A percentile compares a stretch with the other conserved stretches of the same genome.
Evolutionary conservation across 495 filamentous ascomycete genomes (phyloP).

Genomic region (Aspergillus olivimuriae): DNA sequence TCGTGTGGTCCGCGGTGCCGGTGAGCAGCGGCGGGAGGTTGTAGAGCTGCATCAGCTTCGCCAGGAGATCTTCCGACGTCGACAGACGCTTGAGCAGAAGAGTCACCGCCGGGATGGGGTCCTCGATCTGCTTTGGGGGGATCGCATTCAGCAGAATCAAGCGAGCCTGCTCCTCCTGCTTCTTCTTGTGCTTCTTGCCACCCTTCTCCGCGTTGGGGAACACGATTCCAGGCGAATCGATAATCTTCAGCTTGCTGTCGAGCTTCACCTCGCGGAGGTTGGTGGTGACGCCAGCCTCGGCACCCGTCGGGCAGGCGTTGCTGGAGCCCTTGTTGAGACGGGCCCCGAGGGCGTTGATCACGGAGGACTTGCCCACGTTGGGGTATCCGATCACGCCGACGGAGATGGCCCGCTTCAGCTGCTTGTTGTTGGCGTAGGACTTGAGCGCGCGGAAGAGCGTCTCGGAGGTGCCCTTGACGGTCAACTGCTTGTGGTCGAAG

Average conservation of each 20-base stretch:
- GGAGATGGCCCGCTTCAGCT: conserved; percentile 81
- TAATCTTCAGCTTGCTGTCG: conserved; percentile 87
- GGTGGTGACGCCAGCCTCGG: conserved; percentile 92
- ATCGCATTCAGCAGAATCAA: conserved; percentile 85
- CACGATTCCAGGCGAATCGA: conserved; percentile 94
- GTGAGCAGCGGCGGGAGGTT: conserved; percentile 70
- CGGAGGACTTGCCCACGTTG: conserved; percentile 94
- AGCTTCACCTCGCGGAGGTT: conserved; percentile 84
- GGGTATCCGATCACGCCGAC: conserved; percentile 96
- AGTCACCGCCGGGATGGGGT: conserved; percentile 79
- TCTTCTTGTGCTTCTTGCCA: conserved; percentile 46
- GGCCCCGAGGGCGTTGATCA: conserved; percentile 88
- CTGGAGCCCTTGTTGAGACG: conserved; percentile 61
- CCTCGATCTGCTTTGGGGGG: conserved; percentile 87
- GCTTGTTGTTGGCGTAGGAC: conserved; percentile 74
- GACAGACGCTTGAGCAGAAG: conserved; percentile 75
- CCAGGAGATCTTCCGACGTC: conserved; percentile 58
- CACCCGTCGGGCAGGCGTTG: conserved; percentile 78
- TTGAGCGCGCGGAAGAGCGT: conserved; percentile 89
- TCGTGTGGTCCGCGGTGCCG: conserved; percentile 64
- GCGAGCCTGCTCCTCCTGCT: conserved; percentile 67
- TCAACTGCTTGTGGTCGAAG: conserved; percentile 87
- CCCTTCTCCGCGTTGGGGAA: conserved; percentile 63
- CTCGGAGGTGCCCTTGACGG: conserved; percentile 77
- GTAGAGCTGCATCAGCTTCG: conserved; percentile 76